Percentiles rank a stretch among this genome's conserved stretches.
Conservation (phyloP, 768 basidiomycete genomes). For the Xanthoconium stramineum region DNA sequence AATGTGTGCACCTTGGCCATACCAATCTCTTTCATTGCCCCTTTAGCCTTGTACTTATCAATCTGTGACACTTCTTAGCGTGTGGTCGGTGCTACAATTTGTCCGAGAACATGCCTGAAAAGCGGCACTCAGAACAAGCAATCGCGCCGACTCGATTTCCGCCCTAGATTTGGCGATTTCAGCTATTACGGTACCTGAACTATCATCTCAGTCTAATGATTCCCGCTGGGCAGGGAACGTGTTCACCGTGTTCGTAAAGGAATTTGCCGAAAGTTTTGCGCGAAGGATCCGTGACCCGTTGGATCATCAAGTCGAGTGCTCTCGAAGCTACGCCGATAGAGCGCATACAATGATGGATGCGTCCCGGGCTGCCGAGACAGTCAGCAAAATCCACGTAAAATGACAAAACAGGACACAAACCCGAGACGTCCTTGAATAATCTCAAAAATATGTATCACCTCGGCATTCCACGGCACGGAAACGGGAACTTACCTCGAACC, state of each 20-base stretch:
- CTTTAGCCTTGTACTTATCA: conserved; percentile 88
- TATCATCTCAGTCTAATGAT: neutral
- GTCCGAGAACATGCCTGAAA: conserved; percentile 51
- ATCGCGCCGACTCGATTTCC: conserved; percentile 84
- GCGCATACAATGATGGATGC: conserved; percentile 97
- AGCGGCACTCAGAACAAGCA: conserved; percentile 91
- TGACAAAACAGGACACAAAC: conserved; percentile 36
- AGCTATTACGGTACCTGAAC: conserved; percentile 75
- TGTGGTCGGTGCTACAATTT: neutral
- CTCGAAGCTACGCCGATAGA: conserved; percentile 86
- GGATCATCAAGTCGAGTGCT: conserved; percentile 84
- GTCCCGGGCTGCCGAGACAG: conserved; percentile 64
- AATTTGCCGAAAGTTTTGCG: conserved; percentile 94
- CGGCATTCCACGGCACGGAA: neutral
- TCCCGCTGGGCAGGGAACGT: neutral
- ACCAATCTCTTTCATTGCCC: conserved; percentile 95
- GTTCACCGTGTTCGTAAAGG: conserved; percentile 83
- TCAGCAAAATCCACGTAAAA: neutral
- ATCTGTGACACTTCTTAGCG: conserved; percentile 49
- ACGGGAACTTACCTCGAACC: conserved; percentile 69
- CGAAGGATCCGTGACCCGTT: conserved; percentile 86
- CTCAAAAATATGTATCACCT: conserved; percentile 29
- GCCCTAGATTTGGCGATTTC: conserved; percentile 92
- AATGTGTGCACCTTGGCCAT: conserved; percentile 76
- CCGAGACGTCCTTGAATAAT: conserved; percentile 96